These are phyloP conservation scores for Penicillium samsonianum DNA, from an alignment of 495 filamentous ascomycete genomes.

Conservation along the genomic window DNA sequence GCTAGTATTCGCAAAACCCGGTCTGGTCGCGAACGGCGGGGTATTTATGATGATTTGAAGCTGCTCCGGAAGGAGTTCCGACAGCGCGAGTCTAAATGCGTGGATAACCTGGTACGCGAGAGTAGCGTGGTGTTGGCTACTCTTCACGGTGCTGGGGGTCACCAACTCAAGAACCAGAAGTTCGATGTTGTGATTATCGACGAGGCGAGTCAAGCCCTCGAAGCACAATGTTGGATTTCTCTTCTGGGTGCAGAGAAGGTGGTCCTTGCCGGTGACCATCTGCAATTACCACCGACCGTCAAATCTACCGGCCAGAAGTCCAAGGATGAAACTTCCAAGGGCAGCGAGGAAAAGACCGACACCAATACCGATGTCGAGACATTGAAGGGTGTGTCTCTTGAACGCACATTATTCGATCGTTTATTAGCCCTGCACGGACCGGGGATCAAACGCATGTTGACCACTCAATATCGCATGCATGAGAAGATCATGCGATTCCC, in stretches of 20 bases:
- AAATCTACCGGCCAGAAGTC: constrained; percentile 57
- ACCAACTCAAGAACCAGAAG: constrained; percentile 72
- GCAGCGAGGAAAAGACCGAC: constrained; percentile 24
- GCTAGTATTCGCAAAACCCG: constrained; percentile 84
- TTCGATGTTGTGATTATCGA: constrained; percentile 97
- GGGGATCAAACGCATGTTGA: constrained; percentile 87
- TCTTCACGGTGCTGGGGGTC: constrained; percentile 87
- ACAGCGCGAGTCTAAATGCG: constrained; percentile 78
- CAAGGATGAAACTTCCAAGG: constrained; percentile 23
- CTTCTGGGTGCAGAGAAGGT: constrained; percentile 78
- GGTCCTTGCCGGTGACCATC: constrained; percentile 89
- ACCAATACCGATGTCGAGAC: constrained; percentile 26
- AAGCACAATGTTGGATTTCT: constrained; percentile 98
- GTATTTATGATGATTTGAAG: constrained; percentile 82
- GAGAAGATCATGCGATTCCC: constrained; percentile 93
- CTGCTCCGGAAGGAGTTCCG: constrained; percentile 86
- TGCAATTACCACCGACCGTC: constrained; percentile 93
- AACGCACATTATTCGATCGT: constrained; percentile 88
- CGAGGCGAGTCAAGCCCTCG: constrained; percentile 92
- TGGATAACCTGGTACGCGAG: constrained; percentile 68
- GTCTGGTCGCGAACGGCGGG: constrained; percentile 74
- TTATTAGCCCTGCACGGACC: constrained; percentile 79
- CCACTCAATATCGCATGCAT: constrained; percentile 99
- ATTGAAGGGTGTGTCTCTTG: constrained; percentile 58
- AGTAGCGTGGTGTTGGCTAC: constrained; percentile 91